Evolutionary conservation across 2,329 filamentous ascomycete species (phyloP).

Genomic region (Pyricularia pennisetigena): DNA sequence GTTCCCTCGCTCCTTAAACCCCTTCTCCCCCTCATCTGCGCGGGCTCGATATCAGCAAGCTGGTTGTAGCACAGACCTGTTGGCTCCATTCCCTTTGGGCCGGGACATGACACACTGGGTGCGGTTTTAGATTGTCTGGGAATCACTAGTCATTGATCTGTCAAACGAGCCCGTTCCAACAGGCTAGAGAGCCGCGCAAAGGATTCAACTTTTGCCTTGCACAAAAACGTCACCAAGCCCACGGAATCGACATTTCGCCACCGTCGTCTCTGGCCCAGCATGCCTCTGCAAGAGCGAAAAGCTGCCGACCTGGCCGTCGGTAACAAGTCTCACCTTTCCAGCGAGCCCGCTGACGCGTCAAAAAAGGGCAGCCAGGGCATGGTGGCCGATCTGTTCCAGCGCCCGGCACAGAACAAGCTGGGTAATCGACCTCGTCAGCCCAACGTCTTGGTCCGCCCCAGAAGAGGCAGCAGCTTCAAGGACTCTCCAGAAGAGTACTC

Average conservation of each 20-base stretch:
- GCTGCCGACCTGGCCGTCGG: background rate
- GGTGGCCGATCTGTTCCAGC: background rate
- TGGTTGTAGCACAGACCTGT: background rate
- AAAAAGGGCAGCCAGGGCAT: background rate
- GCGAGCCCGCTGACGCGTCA: background rate
- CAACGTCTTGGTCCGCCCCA: constrained; percentile 1
- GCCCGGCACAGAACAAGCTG: constrained; percentile 1
- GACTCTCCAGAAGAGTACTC: background rate
- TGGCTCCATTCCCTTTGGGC: background rate
- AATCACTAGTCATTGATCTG: background rate
- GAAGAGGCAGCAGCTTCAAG: background rate
- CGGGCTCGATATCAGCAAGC: background rate
- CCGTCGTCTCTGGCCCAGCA: background rate
- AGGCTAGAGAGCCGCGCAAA: background rate
- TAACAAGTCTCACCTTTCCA: background rate
- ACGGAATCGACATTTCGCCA: background rate
- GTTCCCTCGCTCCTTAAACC: background rate
- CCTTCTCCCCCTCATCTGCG: background rate
- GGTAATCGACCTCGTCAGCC: constrained; percentile 1
- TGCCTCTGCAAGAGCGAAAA: background rate
- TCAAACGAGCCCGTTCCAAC: background rate
- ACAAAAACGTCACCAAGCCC: background rate
- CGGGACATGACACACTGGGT: background rate
- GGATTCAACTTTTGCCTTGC: background rate
- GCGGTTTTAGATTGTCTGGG: background rate